Evolutionary conservation across 208 protist species (phyloP).

Genomic region (Trypanosoma congolense): DNA sequence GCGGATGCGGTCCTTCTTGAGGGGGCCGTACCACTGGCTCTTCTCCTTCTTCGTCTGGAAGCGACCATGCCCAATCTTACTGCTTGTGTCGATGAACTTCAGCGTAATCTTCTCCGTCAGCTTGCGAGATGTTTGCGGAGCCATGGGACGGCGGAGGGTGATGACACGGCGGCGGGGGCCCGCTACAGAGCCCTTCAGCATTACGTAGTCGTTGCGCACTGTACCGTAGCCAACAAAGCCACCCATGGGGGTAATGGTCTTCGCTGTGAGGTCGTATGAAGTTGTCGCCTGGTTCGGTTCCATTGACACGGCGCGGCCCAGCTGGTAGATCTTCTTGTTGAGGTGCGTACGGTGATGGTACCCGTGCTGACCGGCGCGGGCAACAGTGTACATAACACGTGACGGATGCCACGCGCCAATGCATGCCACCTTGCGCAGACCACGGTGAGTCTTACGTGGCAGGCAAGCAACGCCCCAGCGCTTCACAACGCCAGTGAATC

Average conservation of each 20-base stretch:
- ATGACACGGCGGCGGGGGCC: constrained; percentile 96
- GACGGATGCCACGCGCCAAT: constrained; percentile 99
- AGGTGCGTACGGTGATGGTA: constrained; percentile 98
- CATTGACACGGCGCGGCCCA: constrained; percentile 86
- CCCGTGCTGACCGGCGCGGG: constrained; percentile 98
- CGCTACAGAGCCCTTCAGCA: constrained; percentile 95
- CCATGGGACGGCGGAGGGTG: constrained; percentile 97
- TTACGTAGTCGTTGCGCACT: constrained; percentile 97
- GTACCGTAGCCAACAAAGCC: constrained; percentile 99
- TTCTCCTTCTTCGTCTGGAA: constrained; percentile 99
- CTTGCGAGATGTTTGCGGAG: constrained; percentile 75
- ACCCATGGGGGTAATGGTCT: constrained; percentile 99
- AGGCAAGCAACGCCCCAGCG: constrained; percentile 97
- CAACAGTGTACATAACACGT: constrained; percentile 95
- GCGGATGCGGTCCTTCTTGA: constrained; percentile 91
- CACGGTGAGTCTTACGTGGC: constrained; percentile 98
- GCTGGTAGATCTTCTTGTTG: constrained; percentile 99
- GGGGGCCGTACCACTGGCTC: constrained; percentile 93
- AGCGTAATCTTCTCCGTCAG: constrained; percentile 91
- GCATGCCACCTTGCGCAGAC: constrained; percentile 99
- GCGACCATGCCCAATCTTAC: constrained; percentile 98
- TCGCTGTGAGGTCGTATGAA: constrained; percentile 97
- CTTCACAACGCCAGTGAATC: constrained; percentile 97
- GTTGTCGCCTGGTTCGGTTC: constrained; percentile 90
- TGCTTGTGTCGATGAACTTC: constrained; percentile 99